Evolutionary conservation across 2,329 filamentous ascomycete genomes (phyloP).

Genomic region (Grosmannia serpens): DNA sequence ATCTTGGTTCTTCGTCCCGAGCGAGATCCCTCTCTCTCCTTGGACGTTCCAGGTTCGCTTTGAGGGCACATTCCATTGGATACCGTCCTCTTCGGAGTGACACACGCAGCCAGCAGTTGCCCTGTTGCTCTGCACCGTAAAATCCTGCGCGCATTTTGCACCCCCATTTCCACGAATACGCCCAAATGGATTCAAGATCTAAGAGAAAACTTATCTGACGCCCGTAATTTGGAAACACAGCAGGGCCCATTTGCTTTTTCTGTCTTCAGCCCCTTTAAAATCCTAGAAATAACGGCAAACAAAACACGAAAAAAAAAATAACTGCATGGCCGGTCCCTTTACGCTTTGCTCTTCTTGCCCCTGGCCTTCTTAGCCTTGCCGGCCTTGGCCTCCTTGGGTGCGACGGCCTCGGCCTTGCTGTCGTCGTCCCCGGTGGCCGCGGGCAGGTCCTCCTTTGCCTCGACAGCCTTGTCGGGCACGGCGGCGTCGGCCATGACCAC

Average conservation of each 20-base stretch:
- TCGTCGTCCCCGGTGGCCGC: background rate
- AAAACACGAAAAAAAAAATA: background rate
- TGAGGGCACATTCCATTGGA: conserved; percentile 22
- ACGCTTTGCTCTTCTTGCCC: conserved; percentile 20
- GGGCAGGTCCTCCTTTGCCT: background rate
- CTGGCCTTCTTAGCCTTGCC: conserved; percentile 22
- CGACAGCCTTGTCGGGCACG: background rate
- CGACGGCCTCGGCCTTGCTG: background rate
- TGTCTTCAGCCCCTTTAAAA: too few species aligned
- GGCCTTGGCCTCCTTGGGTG: conserved; percentile 11
- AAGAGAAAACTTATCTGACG: background rate
- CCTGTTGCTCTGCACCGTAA: background rate
- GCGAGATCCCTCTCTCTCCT: conserved; percentile 14
- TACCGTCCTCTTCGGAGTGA: too few species aligned
- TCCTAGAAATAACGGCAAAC: background rate
- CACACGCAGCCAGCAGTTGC: too few species aligned
- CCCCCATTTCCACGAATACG: background rate
- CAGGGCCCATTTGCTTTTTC: too few species aligned
- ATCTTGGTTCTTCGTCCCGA: conserved; percentile 30
- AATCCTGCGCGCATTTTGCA: background rate
- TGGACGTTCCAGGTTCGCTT: conserved; percentile 47
- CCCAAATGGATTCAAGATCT: background rate
- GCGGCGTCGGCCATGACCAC: conserved; percentile 8
- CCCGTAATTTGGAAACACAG: too few species aligned
- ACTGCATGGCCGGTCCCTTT: background rate